Conservation (phyloP, 371 early-diverging fungal genomes). For the Rhizopus stolonifer region DNA sequence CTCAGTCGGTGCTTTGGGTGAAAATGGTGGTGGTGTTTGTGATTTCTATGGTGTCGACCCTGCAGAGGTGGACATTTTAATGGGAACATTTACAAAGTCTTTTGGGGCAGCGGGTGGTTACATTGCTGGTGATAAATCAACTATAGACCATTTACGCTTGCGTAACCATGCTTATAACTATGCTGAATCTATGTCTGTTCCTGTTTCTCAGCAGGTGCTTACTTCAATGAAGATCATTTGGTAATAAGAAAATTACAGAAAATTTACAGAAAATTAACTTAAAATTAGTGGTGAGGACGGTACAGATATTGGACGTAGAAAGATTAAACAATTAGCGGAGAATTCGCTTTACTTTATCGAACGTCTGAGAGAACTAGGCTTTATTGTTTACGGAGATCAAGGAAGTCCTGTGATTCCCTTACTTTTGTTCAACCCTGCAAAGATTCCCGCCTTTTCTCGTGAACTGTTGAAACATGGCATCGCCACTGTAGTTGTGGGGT, state of each 20-base stretch:
- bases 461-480: conserved; percentile 89
- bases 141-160: conserved; percentile 87
- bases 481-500: conserved; percentile 98
- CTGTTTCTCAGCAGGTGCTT: conserved; percentile 91
- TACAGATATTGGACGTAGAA: conserved; percentile 77
- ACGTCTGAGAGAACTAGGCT: conserved; percentile 87
- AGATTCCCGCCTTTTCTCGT: conserved; percentile 97
- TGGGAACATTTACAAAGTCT: conserved; percentile 99
- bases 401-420: conserved; percentile 98
- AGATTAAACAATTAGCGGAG: conserved; percentile 82
- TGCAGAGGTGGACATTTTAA: conserved; percentile 91
- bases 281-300: conserved; percentile 77
- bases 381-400: conserved; percentile 93
- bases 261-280: conserved; percentile 31
- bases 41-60: conserved; percentile 93
- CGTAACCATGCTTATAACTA: conserved; percentile 86
- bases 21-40: conserved; percentile 93
- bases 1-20: conserved; percentile 96
- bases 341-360: conserved; percentile 89
- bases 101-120: conserved; percentile 99
- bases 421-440: conserved; percentile 96
- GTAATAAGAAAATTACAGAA: conserved; percentile 5
- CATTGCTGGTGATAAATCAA: conserved; percentile 76
- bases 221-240: conserved; percentile 83
- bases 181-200: conserved; percentile 91